phyloP scores from a whole-genome alignment of 768 basidiomycete genomes.

The Tubosaeta sp. region DNA sequence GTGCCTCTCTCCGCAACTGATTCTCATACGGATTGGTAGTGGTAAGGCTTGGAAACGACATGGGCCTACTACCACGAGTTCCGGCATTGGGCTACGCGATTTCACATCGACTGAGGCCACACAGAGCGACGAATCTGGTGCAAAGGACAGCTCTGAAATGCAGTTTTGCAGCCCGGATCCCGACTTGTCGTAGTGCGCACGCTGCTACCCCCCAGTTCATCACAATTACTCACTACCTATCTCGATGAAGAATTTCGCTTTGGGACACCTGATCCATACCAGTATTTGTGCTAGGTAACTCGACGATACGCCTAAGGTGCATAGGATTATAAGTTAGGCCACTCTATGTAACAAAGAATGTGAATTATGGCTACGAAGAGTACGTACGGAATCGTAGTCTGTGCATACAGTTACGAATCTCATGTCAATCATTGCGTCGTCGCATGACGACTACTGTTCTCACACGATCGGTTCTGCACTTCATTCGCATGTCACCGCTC shows the following conservation, averaged over 20 bases:
- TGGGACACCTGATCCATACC: too few species aligned
- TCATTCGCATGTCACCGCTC: too few species aligned
- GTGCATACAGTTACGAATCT: too few species aligned
- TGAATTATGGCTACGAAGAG: too few species aligned
- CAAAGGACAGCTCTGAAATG: background rate
- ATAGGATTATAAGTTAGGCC: background rate
- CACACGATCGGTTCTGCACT: too few species aligned
- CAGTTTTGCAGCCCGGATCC: background rate
- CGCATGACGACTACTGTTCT: too few species aligned
- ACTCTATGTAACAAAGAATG: background rate
- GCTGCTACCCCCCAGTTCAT: too few species aligned
- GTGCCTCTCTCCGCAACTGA: conserved; percentile 14
- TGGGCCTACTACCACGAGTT: background rate
- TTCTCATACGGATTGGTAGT: conserved; percentile 4
- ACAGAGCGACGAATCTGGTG: background rate
- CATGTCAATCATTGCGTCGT: too few species aligned
- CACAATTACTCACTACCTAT: too few species aligned
- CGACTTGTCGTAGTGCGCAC: background rate
- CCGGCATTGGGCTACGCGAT: background rate
- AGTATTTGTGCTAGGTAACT: background rate
- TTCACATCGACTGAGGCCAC: background rate
- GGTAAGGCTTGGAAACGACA: conserved; percentile 7
- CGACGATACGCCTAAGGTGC: background rate
- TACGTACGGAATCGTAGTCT: too few species aligned
- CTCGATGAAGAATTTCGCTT: too few species aligned